A percentile compares a stretch with the other conserved stretches of the same genome.
phyloP scores from a whole-genome alignment of 768 basidiomycete species.

The Pleurotus pulmonarius region DNA sequence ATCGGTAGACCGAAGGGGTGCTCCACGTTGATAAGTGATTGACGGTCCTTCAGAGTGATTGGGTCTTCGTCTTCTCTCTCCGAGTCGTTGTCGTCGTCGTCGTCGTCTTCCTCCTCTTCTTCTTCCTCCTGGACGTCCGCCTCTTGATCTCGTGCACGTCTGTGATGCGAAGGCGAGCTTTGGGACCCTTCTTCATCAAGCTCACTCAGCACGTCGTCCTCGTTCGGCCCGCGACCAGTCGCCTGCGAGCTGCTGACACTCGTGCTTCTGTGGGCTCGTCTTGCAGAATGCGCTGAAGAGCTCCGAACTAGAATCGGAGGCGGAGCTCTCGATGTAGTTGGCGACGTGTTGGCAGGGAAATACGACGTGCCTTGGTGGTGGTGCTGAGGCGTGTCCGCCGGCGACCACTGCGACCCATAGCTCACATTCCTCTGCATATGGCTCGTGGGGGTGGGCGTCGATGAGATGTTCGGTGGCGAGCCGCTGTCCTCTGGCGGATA shows the following conservation, averaged over 20 bases:
- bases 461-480: conserved; percentile 18
- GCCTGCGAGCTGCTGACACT: conserved; percentile 60
- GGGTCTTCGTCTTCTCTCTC: conserved; percentile 64
- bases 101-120: conserved; percentile 31
- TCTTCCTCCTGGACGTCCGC: conserved; percentile 32
- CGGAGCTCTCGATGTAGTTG: conserved; percentile 39
- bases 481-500: neutral
- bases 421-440: conserved; percentile 41
- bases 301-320: conserved; percentile 42
- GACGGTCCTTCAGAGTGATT: conserved; percentile 90
- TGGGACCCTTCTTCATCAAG: conserved; percentile 40
- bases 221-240: conserved; percentile 43
- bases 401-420: conserved; percentile 57
- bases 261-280: conserved; percentile 51
- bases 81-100: conserved; percentile 35
- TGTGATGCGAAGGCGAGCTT: neutral
- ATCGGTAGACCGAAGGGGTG: conserved; percentile 99
- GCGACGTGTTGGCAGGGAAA: conserved; percentile 40
- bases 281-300: conserved; percentile 49
- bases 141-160: conserved; percentile 32
- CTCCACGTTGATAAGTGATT: conserved; percentile 97
- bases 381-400: conserved; percentile 55
- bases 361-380: conserved; percentile 72
- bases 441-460: conserved; percentile 43
- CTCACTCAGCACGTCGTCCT: conserved; percentile 42